These are phyloP conservation scores for Candida nemodendra DNA, from an alignment of 805 yeast genomes.

Conservation along the genomic window DNA sequence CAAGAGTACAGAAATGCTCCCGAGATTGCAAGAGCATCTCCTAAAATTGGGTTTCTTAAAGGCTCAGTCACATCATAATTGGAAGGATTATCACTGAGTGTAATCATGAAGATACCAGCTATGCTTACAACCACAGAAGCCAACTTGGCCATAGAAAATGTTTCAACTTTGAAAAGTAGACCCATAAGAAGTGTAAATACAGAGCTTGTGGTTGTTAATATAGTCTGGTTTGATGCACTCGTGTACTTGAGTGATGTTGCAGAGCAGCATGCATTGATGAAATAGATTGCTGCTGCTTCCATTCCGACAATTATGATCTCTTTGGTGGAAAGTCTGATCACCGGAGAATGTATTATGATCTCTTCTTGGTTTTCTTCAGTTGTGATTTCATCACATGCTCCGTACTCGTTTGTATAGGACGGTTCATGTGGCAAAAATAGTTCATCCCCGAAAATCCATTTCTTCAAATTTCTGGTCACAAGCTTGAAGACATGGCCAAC, in stretches of 20 bases:
- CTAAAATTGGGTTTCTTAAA: constrained; percentile 37
- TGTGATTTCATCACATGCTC: constrained; percentile 8
- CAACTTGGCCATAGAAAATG: constrained; percentile 40
- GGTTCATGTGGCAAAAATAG: neutral
- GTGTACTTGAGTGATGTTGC: constrained; percentile 47
- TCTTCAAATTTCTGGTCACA: constrained; percentile 6
- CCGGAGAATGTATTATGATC: constrained; percentile 22
- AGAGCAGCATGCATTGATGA: constrained; percentile 38
- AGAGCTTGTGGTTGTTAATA: constrained; percentile 50
- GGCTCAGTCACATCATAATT: neutral
- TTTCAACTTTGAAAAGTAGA: constrained; percentile 39
- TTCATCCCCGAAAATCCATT: neutral
- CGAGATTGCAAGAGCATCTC: constrained; percentile 43
- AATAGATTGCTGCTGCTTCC: constrained; percentile 43
- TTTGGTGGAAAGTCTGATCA: constrained; percentile 16
- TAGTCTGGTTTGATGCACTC: constrained; percentile 52
- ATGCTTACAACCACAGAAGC: constrained; percentile 45
- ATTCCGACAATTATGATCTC: constrained; percentile 39
- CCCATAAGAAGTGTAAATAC: constrained; percentile 50
- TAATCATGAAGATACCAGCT: constrained; percentile 46
- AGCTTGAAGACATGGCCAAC: constrained; percentile 34
- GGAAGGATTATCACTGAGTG: constrained; percentile 29
- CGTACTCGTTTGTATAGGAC: constrained; percentile 1
- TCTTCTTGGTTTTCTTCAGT: constrained; percentile 3
- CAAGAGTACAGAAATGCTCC: constrained; percentile 49